phyloP scores from a whole-genome alignment of 1,139 yeast genomes.

The Suhomyces taliae region DNA sequence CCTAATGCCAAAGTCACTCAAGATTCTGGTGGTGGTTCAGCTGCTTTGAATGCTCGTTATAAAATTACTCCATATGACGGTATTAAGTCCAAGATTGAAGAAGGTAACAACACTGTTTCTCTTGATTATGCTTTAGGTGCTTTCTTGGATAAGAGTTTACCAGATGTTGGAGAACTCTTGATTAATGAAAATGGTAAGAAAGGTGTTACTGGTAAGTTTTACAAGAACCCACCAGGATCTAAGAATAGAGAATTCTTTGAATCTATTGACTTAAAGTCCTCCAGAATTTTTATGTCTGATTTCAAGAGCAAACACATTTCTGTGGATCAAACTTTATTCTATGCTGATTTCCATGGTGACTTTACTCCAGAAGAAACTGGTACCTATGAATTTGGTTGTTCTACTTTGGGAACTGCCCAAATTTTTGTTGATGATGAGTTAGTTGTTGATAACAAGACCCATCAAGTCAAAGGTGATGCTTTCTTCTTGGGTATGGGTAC shows the following conservation, averaged over 20 bases:
- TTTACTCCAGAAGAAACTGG: slow-evolving; percentile 49
- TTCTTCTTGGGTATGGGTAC: slow-evolving; percentile 52
- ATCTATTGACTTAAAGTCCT: slow-evolving; percentile 27
- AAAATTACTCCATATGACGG: slow-evolving; percentile 49
- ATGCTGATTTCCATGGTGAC: slow-evolving; percentile 45
- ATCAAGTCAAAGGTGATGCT: slow-evolving; percentile 48
- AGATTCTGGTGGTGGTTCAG: slow-evolving; percentile 56
- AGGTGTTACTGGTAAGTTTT: slow-evolving; percentile 42
- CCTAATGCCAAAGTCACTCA: slow-evolving; percentile 48
- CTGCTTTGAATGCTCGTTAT: slow-evolving; percentile 47
- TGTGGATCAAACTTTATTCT: slow-evolving; percentile 31
- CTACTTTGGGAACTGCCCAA: slow-evolving; percentile 54
- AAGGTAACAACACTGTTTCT: slow-evolving; percentile 14
- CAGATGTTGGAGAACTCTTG: slow-evolving; percentile 28
- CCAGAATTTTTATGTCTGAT: slow-evolving; percentile 49
- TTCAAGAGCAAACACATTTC: slow-evolving; percentile 34
- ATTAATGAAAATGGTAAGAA: slow-evolving; percentile 30
- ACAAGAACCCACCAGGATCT: slow-evolving; percentile 34
- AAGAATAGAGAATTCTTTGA: slow-evolving; percentile 39
- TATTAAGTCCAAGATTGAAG: slow-evolving; percentile 20
- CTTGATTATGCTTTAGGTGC: slow-evolving; percentile 33
- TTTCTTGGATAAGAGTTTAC: slow-evolving; percentile 29
- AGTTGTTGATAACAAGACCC: slow-evolving; percentile 56
- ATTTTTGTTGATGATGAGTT: slow-evolving; percentile 52
- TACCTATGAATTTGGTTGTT: slow-evolving; percentile 50